These are phyloP conservation scores for Xylaria scruposa DNA, from an alignment of 495 filamentous ascomycete species.

Conservation along the genomic window DNA sequence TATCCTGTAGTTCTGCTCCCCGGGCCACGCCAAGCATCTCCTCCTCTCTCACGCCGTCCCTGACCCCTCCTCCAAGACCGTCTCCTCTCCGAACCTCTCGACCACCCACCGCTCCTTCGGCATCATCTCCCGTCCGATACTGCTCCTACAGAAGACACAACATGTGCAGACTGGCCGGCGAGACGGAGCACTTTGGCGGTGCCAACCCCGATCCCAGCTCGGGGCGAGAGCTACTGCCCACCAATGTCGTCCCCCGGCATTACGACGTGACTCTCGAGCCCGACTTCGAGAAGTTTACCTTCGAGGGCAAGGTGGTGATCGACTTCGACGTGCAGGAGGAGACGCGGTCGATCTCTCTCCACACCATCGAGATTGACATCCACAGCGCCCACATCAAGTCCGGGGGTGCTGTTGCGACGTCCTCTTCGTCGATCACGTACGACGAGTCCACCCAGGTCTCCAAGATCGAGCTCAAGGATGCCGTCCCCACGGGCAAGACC, in stretches of 20 bases:
- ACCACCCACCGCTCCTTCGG: constrained; percentile 32
- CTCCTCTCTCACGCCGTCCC: constrained; percentile 29
- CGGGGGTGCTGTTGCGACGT: constrained; percentile 55
- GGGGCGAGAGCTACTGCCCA: constrained; percentile 65
- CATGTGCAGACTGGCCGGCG: constrained; percentile 60
- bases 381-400: constrained; percentile 72
- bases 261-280: constrained; percentile 79
- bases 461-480: constrained; percentile 67
- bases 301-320: constrained; percentile 71
- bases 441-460: constrained; percentile 69
- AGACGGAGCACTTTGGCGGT: constrained; percentile 51
- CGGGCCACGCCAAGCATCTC: constrained; percentile 27
- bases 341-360: constrained; percentile 84
- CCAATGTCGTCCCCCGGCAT: constrained; percentile 69
- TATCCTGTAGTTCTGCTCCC: constrained; percentile 15
- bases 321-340: constrained; percentile 86
- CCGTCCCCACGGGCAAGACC: constrained; percentile 65
- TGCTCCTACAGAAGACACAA: constrained; percentile 62
- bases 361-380: constrained; percentile 85
- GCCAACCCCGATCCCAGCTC: constrained; percentile 50
- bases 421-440: constrained; percentile 62
- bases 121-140: constrained; percentile 44
- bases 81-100: constrained; percentile 34
- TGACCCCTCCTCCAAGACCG: constrained; percentile 26
- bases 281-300: constrained; percentile 72